Evolutionary conservation across 495 filamentous ascomycete species (phyloP).

Genomic region (Choiromyces venosus): DNA sequence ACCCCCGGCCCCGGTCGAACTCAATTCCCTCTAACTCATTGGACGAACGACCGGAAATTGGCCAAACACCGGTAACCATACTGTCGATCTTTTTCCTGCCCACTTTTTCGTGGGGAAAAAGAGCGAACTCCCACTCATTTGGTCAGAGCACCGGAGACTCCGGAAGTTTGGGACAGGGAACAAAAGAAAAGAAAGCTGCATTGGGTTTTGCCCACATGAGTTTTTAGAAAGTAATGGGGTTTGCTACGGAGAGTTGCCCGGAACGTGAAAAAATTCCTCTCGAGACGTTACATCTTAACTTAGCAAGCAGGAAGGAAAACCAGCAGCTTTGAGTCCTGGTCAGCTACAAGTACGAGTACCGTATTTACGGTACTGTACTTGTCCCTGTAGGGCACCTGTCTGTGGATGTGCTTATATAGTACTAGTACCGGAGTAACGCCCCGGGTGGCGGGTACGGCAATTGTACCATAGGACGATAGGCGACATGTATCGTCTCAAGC

Average conservation of each 20-base stretch:
- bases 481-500: not conserved
- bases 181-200: not conserved
- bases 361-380: not conserved
- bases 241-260: not conserved
- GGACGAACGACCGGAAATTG: not conserved
- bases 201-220: not conserved
- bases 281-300: not conserved
- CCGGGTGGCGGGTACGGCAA: not conserved
- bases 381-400: not conserved
- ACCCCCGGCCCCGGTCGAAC: not conserved
- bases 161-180: not conserved
- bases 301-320: not conserved
- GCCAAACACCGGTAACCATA: not conserved
- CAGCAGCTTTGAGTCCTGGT: not conserved
- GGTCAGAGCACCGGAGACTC: not conserved
- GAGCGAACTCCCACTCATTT: not conserved
- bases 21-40: not conserved
- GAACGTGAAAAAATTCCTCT: not conserved
- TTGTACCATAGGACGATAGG: not conserved
- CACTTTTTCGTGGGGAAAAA: not conserved
- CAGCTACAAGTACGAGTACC: not conserved
- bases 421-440: not conserved
- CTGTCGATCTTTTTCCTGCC: not conserved
- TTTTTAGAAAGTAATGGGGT: not conserved
- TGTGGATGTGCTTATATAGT: not conserved